Evolutionary conservation across 2,329 filamentous ascomycete species (phyloP), one percentile per base, ranked within the genome.

Genomic region (Nannizziopsis barbatae): DNA sequence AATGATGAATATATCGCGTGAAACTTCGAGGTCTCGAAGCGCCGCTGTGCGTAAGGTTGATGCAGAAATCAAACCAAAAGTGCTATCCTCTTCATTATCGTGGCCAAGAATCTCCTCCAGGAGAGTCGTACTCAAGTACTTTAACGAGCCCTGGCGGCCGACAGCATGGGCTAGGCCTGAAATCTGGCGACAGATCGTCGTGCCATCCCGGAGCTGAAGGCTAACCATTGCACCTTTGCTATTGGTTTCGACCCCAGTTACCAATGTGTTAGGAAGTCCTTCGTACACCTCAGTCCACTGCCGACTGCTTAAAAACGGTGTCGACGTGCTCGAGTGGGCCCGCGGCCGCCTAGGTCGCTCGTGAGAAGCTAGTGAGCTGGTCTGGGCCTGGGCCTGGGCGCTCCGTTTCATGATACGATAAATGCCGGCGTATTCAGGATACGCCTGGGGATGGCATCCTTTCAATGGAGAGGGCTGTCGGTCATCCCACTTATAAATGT

Each of bases 341-440:
- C 60, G 62, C 31, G 59, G 64, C 35, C 22, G 49, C 49, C 51
- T 4, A 36, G 40, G 3, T 55, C 18, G 22, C 52, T 18, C 9
- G 42, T 11, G 10, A 35, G 11, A 10, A 10, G 2, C 27, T 3
- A 27, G 22, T 7, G 22, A 7, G 22, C 22, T 27, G 7, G 3
- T 27, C 22, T 27, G 7, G 1, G 22, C 1, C 43, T 31, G 55
- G 55, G 15, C 58, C 52, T 64, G 49, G 2, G 64, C 65, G 14
- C 75, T 72, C 7, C 72, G 65, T 59, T 78, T 80, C 77, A 81
- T 80, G 37, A 75, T 65, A 11, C 75, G 69, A 54, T 81, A 80
- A 1, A 81, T 67, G 7, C 72, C 70, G 0, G 77, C 76, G 57
- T 81, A 81, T 52, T 80, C 77, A 0, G 77, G 77, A 56, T 81